Percentiles rank a stretch among this genome's conserved stretches.
phyloP scores from a whole-genome alignment of 805 yeast species.

The Candida ortonii region DNA sequence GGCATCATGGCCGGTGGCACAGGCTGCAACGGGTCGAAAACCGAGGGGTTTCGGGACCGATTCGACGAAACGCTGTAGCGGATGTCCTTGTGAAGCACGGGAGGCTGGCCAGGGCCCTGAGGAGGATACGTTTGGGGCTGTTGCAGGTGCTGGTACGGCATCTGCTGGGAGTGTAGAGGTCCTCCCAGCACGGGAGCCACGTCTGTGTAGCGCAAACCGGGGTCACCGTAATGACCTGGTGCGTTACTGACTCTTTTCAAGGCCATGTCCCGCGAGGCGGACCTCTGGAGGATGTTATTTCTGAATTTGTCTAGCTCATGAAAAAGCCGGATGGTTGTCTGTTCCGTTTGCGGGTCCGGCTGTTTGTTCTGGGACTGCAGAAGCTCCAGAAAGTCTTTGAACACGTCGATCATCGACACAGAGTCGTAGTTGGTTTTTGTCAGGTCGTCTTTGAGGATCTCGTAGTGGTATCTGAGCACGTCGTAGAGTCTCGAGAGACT shows the following conservation, averaged over 20 bases:
- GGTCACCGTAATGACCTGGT: constrained; percentile 20
- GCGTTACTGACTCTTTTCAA: constrained; percentile 22
- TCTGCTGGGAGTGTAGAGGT: constrained; percentile 10
- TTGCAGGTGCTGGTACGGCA: constrained; percentile 12
- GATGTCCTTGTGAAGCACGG: constrained; percentile 31
- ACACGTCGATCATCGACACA: constrained; percentile 46
- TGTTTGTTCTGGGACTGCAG: constrained; percentile 11
- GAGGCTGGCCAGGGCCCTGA: constrained; percentile 21
- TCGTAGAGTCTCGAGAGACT: constrained; percentile 46
- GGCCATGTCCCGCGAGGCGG: constrained; percentile 33
- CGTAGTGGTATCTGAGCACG: constrained; percentile 44
- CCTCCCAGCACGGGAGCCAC: constrained; percentile 8
- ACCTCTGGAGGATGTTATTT: constrained; percentile 29
- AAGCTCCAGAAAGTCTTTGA: constrained; percentile 24
- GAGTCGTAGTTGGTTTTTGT: constrained; percentile 51
- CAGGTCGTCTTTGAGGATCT: constrained; percentile 45
- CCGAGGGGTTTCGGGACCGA: constrained; percentile 39
- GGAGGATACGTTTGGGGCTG: constrained; percentile 19
- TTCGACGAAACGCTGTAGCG: constrained; percentile 30
- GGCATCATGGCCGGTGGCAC: constrained; percentile 11
- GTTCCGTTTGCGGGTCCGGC: constrained; percentile 12
- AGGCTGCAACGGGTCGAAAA: constrained; percentile 35
- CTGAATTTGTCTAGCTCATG: constrained; percentile 28
- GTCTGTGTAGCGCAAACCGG: constrained; percentile 9
- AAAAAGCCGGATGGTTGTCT: constrained; percentile 8